Percentiles rank a stretch among this genome's conserved stretches.
These are phyloP conservation scores for Aspergillus sp. DNA, from an alignment of 2,329 filamentous ascomycete genomes.

Conservation along the genomic window DNA sequence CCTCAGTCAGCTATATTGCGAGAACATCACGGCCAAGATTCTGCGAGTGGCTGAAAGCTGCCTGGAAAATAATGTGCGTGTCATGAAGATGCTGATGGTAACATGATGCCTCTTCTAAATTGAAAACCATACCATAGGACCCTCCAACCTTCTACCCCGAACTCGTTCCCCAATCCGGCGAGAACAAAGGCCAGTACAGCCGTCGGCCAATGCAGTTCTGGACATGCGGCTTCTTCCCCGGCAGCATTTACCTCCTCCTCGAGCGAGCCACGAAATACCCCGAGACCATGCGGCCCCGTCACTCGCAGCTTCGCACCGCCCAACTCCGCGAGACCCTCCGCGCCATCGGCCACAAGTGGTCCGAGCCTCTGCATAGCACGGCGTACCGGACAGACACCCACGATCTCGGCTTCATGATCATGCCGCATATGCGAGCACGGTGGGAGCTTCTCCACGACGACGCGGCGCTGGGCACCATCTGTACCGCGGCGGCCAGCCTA, in stretches of 20 bases:
- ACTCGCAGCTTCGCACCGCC: neutral
- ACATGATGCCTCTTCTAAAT: neutral
- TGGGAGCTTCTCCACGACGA: slow-evolving; percentile 50
- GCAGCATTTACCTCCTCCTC: slow-evolving; percentile 21
- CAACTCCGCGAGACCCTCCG: slow-evolving; percentile 15
- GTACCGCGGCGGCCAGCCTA: slow-evolving; percentile 26
- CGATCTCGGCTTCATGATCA: slow-evolving; percentile 59
- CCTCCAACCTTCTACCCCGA: slow-evolving; percentile 7
- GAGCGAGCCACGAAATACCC: slow-evolving; percentile 22
- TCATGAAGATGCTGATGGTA: too few species aligned
- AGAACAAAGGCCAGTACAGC: slow-evolving; percentile 15
- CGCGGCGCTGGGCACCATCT: slow-evolving; percentile 16
- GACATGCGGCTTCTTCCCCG: slow-evolving; percentile 32
- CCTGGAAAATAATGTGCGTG: too few species aligned
- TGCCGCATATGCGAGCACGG: slow-evolving; percentile 51
- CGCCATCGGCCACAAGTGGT: slow-evolving; percentile 20
- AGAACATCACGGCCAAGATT: slow-evolving; percentile 24
- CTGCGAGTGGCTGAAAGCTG: slow-evolving; percentile 10
- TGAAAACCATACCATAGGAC: neutral
- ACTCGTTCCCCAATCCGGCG: slow-evolving; percentile 20
- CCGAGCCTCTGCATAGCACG: slow-evolving; percentile 24
- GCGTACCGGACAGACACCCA: slow-evolving; percentile 55
- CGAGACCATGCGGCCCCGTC: neutral
- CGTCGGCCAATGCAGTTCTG: slow-evolving; percentile 24
- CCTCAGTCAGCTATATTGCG: slow-evolving; percentile 11